phyloP scores from a whole-genome alignment of 257 asterid genomes.

The Cordia subcordata region DNA sequence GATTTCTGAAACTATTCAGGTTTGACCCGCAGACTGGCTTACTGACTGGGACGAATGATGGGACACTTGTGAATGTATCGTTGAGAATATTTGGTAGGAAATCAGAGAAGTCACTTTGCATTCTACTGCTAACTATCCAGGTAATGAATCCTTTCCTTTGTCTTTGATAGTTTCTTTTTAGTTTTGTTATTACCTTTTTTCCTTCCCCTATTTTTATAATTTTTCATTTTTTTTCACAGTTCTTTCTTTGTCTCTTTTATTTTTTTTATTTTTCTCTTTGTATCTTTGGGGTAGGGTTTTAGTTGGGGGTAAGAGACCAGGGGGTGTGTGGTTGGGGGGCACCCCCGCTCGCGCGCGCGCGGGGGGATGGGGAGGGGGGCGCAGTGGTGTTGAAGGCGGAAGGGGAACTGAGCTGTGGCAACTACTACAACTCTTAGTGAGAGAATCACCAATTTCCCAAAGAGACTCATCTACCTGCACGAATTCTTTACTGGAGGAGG shows the following conservation, averaged over 20 bases:
- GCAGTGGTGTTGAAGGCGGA: too few relatives aligned
- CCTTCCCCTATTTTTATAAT: neutral
- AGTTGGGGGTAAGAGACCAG: too few relatives aligned
- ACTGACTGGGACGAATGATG: slow-evolving; percentile 85
- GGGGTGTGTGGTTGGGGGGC: too few relatives aligned
- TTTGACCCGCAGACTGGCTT: slow-evolving; percentile 78
- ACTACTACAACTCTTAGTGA: too few relatives aligned
- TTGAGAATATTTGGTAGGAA: slow-evolving; percentile 66
- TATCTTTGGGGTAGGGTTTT: neutral
- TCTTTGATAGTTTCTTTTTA: neutral
- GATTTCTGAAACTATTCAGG: slow-evolving; percentile 42
- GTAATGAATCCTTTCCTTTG: slow-evolving; percentile 23
- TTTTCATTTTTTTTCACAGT: too few relatives aligned
- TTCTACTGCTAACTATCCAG: slow-evolving; percentile 70
- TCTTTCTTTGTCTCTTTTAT: too few relatives aligned
- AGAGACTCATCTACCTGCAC: too few relatives aligned
- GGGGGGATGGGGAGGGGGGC: too few relatives aligned
- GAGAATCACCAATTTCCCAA: too few relatives aligned
- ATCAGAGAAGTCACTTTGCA: slow-evolving; percentile 80
- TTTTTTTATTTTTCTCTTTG: neutral
- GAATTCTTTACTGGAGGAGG: too few relatives aligned
- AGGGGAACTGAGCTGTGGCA: too few relatives aligned
- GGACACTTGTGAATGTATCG: slow-evolving; percentile 78
- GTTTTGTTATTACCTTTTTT: neutral
- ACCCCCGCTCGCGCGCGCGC: too few relatives aligned